Base-by-base conservation (phyloP, 2,329 filamentous ascomycete species). In the Fusarium temperatum region DNA sequence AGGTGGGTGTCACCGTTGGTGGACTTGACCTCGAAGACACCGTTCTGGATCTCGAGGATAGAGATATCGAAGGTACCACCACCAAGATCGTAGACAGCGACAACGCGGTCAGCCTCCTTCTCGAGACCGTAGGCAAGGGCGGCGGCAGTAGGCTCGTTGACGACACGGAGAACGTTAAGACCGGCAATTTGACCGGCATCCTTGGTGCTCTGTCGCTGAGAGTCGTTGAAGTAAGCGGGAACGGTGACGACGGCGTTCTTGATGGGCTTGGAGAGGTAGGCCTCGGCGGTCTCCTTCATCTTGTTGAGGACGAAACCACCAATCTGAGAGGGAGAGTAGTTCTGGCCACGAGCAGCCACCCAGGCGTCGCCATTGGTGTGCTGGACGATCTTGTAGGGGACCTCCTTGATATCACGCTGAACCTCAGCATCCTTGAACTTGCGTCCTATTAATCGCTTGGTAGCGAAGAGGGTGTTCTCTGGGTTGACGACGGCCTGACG, bases 21-120 rank as follows among this genome's bases (percentile, higher is more conserved):
- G 24, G 96, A 97, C 91, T 98, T 98, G 85, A 98, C 96, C 89
- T 98, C 96, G 84, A 98, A 98, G 64, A 98, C 95, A 84, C 96
- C 96, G 85, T 95, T 95, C 87, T 98, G 95, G 82, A 98, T 98
- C 87, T 98, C 95, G 22, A 98, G 92, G 73, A 98, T 92, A 74
- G 95, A 98, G 85, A 98, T 97, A 94, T 98, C 96, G 86, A 98
- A 98, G 79, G 95, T 98, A 91, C 95, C 95, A 90, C 95, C 95
- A 87, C 95, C 95, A 80, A 98, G 90, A 92, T 98, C 95, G 88
- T 97, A 98, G 83, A 98, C 95, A 79, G 95, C 95, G 80, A 98
- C 93, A 70, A 98, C 87, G 76, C 93, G 90, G 87, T 98, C 95
- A 74, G 91, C 89, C 84, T 96, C 93, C 90, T 98, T 98, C 87